These are phyloP conservation scores for Chrysosporium keratinophilum DNA, from an alignment of 2,329 filamentous ascomycete species.

Conservation along the genomic window DNA sequence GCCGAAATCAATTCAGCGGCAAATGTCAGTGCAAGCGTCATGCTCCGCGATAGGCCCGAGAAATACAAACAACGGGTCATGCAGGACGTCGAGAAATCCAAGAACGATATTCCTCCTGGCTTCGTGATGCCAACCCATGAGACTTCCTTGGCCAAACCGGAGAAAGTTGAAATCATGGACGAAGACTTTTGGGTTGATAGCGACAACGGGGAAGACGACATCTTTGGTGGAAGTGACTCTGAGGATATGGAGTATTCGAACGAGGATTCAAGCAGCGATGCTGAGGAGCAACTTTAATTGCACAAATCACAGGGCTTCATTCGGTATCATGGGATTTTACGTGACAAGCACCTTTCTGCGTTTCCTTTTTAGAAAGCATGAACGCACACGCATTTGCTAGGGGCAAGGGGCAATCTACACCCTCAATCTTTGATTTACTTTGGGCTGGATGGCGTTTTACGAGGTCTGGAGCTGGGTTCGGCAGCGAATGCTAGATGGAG, in stretches of 20 bases:
- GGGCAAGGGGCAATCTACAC: not conserved
- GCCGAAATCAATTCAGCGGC: constrained; percentile 88
- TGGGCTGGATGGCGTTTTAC: constrained; percentile 1
- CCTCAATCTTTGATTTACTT: not conserved
- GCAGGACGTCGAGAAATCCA: constrained; percentile 61
- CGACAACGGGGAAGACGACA: constrained; percentile 60
- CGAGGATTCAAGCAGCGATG: constrained; percentile 47
- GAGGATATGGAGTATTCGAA: constrained; percentile 38
- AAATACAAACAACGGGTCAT: constrained; percentile 61
- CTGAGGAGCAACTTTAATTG: constrained; percentile 13
- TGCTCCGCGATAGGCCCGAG: constrained; percentile 63
- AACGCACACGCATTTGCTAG: constrained; percentile 1
- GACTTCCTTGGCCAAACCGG: constrained; percentile 39
- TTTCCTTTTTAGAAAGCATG: not conserved
- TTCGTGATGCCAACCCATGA: constrained; percentile 72
- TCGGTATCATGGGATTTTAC: not conserved
- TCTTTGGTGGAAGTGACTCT: constrained; percentile 64
- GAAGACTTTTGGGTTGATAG: constrained; percentile 69
- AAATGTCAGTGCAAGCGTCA: constrained; percentile 84
- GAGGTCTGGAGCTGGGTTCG: not conserved
- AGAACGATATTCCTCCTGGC: constrained; percentile 65
- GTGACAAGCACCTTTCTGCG: not conserved
- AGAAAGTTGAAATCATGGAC: constrained; percentile 52
- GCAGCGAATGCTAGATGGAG: not conserved
- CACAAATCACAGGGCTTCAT: not conserved